A percentile compares a stretch with the other conserved stretches of the same genome.
Evolutionary conservation across 2,329 filamentous ascomycete genomes (phyloP).

Genomic region (Monosporascus sp.): DNA sequence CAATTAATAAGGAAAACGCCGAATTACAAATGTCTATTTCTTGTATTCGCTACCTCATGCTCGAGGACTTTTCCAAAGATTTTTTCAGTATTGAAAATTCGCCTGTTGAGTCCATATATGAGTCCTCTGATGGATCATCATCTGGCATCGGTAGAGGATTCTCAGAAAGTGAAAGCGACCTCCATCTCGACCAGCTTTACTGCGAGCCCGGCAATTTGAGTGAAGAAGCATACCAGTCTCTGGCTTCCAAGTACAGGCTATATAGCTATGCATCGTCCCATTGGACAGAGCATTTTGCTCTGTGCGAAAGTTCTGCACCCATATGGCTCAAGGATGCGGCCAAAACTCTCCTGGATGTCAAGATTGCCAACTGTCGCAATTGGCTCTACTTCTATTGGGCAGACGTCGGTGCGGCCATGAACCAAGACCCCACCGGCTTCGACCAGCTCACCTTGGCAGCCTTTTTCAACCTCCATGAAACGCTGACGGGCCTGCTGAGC

Average conservation of each 20-base stretch:
- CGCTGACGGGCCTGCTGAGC: slow-evolving; percentile 14
- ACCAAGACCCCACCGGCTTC: slow-evolving; percentile 15
- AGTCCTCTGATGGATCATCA: neutral
- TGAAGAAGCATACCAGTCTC: slow-evolving; percentile 15
- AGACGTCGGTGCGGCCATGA: slow-evolving; percentile 14
- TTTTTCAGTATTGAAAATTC: slow-evolving; percentile 12
- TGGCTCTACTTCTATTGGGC: slow-evolving; percentile 29
- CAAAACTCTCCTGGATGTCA: slow-evolving; percentile 12
- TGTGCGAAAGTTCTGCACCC: slow-evolving; percentile 14
- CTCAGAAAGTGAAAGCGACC: slow-evolving; percentile 1
- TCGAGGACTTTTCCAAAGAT: slow-evolving; percentile 29
- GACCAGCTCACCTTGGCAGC: slow-evolving; percentile 22
- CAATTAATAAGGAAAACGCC: slow-evolving; percentile 6
- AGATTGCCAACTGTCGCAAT: slow-evolving; percentile 18
- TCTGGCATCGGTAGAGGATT: neutral
- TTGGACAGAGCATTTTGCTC: slow-evolving; percentile 30
- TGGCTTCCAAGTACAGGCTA: slow-evolving; percentile 22
- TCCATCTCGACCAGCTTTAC: slow-evolving; percentile 19
- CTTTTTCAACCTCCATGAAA: slow-evolving; percentile 25
- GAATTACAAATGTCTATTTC: slow-evolving; percentile 12
- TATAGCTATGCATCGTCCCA: slow-evolving; percentile 32
- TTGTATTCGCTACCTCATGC: slow-evolving; percentile 24
- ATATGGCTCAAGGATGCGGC: slow-evolving; percentile 11
- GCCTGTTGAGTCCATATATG: neutral
- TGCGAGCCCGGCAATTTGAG: slow-evolving; percentile 18